Base-by-base conservation (phyloP, 1,284 basidiomycete genomes). In the Laetiporus sulphureus region DNA sequence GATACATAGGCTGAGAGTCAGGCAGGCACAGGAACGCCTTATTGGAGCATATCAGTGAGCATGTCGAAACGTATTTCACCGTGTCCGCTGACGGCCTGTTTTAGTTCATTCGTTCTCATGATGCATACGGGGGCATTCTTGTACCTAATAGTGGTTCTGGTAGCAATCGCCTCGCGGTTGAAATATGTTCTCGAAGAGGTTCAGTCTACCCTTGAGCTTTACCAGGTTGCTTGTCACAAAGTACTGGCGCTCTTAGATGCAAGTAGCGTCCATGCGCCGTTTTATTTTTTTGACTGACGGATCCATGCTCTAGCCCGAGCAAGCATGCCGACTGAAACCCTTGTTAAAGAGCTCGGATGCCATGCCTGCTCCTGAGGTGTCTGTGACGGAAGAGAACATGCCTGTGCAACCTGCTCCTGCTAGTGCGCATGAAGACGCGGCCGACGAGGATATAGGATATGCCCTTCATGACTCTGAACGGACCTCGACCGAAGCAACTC, bases 51-150 rank as follows among this genome's bases (percentile, higher is more conserved):
- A 77, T 56, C 59, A 60, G 82, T 81, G 46, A 45, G 71, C 57
- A 2, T 5, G 18, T n/a, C 22, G n/a, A 24, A 4, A 15, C 2
- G 7, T 10, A 12, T 11, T 39, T 23, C 16, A 15, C 18, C 40
- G 29, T 36, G 41, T 40, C 44, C 40, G 30, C 47, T 45, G 32
- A 37, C 38, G 31, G 36, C 36, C n/a, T 16, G 29, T 3, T 30
- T 15, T 16, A 88, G 84, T 35, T 73, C 73, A 23, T 75, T 86
- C 43, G 62, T 67, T 23, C 63, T 79, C 18, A 72, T 75, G 36
- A 74, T 87, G 67, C 80, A 83, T 55, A 73, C 74, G 1, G 83
- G 79, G 12, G 79, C 81, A 15, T 89, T 89, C 53, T 63, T 84
- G 3, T 80, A 83, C 46, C 54, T 85, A 8, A 64, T 81, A 11